A percentile compares a stretch with the other conserved stretches of the same genome.
Evolutionary conservation across 768 basidiomycete genomes (phyloP).

Genomic region (Auricularia auricula-judae): DNA sequence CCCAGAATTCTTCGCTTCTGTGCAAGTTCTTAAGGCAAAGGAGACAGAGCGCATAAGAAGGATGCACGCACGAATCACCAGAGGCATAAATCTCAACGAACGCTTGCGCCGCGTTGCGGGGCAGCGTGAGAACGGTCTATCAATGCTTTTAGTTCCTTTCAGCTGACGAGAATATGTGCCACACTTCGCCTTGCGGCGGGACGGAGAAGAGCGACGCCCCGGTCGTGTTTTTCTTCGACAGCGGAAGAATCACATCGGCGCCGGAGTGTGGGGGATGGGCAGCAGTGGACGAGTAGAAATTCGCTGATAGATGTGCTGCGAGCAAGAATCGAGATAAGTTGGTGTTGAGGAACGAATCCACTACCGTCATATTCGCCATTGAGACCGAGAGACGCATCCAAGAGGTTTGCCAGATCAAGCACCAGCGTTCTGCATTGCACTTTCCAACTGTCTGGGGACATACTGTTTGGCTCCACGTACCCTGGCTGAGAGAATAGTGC

Average conservation of each 20-base stretch:
- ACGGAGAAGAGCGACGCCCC: conserved; percentile 2
- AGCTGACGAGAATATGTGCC: background rate
- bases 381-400: conserved; percentile 2
- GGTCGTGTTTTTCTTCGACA: background rate
- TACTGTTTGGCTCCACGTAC: background rate
- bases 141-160: background rate
- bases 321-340: background rate
- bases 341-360: background rate
- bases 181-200: conserved; percentile 3
- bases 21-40: too few species aligned
- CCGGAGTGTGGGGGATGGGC: background rate
- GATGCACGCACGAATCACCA: conserved; percentile 3
- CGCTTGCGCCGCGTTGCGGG: conserved; percentile 5
- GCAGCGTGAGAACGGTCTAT: conserved; percentile 1
- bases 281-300: conserved; percentile 2
- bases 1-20: conserved; percentile 5
- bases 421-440: background rate
- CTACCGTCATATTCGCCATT: conserved; percentile 7
- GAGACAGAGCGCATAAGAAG: too few species aligned
- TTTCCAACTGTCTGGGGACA: too few species aligned
- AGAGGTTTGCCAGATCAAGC: conserved; percentile 4
- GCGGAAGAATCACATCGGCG: conserved; percentile 6
- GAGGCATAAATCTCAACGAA: conserved; percentile 11
- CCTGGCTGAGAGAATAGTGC: conserved; percentile 5
- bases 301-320: conserved; percentile 1